Evolutionary conservation across 1,284 basidiomycete genomes (phyloP).

Genomic region (Schizophyllum amplum): DNA sequence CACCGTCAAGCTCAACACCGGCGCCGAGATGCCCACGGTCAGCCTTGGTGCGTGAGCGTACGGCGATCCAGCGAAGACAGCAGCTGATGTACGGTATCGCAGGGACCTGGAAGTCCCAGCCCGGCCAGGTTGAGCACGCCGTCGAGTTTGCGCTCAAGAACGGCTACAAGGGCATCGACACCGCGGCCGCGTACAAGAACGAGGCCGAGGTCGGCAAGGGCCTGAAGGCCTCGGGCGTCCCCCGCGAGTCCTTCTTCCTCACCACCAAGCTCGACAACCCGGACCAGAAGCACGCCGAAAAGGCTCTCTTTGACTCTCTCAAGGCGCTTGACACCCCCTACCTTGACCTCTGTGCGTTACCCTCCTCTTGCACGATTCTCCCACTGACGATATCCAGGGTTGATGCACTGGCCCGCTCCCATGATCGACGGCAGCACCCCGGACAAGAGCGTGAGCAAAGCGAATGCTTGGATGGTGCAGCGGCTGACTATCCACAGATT

Average conservation of each 20-base stretch:
- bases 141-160: slow-evolving; percentile 66
- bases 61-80: slow-evolving; percentile 4
- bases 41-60: slow-evolving; percentile 49
- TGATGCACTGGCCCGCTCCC: slow-evolving; percentile 77
- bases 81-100: slow-evolving; percentile 2
- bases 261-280: slow-evolving; percentile 75
- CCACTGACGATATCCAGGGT: slow-evolving; percentile 31
- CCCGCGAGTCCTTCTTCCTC: slow-evolving; percentile 61
- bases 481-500: slow-evolving; percentile 17
- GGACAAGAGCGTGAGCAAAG: slow-evolving; percentile 38
- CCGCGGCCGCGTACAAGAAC: slow-evolving; percentile 39
- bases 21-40: slow-evolving; percentile 64
- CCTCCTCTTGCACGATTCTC: slow-evolving; percentile 1
- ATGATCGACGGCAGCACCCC: slow-evolving; percentile 34
- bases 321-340: slow-evolving; percentile 65
- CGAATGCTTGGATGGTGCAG: slow-evolving; percentile 4
- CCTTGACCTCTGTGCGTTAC: slow-evolving; percentile 60
- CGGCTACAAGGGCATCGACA: slow-evolving; percentile 75
- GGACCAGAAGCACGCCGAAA: slow-evolving; percentile 53
- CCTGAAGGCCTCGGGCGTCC: slow-evolving; percentile 65
- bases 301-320: slow-evolving; percentile 67
- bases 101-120: slow-evolving; percentile 76
- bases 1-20: slow-evolving; percentile 62
- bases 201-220: slow-evolving; percentile 73
- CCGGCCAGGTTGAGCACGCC: slow-evolving; percentile 55